Conservation (phyloP, 208 protist species). For the Leishmania turanica region DNA sequence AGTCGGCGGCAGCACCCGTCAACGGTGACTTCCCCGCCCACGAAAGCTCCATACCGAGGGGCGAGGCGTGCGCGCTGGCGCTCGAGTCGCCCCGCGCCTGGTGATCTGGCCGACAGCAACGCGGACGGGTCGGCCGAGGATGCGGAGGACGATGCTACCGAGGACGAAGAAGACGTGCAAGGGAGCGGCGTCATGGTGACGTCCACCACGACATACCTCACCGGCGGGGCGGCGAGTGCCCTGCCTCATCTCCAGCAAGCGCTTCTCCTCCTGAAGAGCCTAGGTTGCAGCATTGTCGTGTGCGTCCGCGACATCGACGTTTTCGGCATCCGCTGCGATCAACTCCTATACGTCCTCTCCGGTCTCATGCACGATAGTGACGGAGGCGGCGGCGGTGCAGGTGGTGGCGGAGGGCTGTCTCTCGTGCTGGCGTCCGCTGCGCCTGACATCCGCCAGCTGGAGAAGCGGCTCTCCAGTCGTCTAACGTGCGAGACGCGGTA, state of each 20-base stretch:
- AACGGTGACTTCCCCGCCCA: background rate
- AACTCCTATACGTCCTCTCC: slow-evolving; percentile 82
- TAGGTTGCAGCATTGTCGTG: slow-evolving; percentile 68
- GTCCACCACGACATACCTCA: slow-evolving; percentile 58
- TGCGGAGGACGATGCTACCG: slow-evolving; percentile 16
- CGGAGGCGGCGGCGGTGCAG: slow-evolving; percentile 12
- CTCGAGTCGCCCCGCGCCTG: background rate
- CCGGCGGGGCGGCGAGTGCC: slow-evolving; percentile 64
- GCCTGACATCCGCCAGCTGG: slow-evolving; percentile 73
- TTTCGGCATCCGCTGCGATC: slow-evolving; percentile 84
- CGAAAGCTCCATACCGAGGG: background rate
- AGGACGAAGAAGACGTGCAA: slow-evolving; percentile 23
- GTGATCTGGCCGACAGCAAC: background rate
- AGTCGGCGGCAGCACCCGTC: background rate
- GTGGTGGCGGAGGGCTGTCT: slow-evolving; percentile 48
- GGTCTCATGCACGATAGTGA: slow-evolving; percentile 88
- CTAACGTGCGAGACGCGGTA: slow-evolving; percentile 82
- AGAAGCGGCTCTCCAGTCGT: slow-evolving; percentile 84
- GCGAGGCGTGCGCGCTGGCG: background rate
- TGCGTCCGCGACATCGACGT: slow-evolving; percentile 76
- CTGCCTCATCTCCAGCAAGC: slow-evolving; percentile 74
- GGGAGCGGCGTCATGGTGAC: slow-evolving; percentile 42
- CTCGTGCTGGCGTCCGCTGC: slow-evolving; percentile 72
- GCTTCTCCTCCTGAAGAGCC: slow-evolving; percentile 69
- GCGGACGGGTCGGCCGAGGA: background rate